Percentiles rank a stretch among this genome's conserved stretches.
Conservation (phyloP, 352 stramenopile genomes). For the Globisporangium solare region DNA sequence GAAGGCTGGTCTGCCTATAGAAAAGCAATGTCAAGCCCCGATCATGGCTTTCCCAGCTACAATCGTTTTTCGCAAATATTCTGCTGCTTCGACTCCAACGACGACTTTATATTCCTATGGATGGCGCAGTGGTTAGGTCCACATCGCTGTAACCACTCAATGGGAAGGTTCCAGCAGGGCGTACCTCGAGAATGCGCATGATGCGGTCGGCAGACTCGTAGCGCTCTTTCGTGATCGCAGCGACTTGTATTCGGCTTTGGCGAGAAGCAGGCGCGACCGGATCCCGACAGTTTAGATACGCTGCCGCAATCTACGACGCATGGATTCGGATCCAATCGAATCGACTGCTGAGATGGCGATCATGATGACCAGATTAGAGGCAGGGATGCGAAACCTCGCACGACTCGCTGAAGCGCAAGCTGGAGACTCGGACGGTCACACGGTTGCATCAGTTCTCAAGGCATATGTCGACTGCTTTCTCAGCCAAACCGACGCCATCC, state of each 20-base stretch:
- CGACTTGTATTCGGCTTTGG: constrained; percentile 31
- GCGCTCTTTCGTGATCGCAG: constrained; percentile 43
- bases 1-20: not conserved
- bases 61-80: constrained; percentile 33
- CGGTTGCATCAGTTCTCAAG: too few species aligned
- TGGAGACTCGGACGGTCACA: too few species aligned
- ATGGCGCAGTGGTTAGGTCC: too few species aligned
- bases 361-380: too few species aligned
- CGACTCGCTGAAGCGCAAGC: too few species aligned
- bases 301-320: too few species aligned
- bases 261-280: constrained; percentile 19
- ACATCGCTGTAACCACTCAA: too few species aligned
- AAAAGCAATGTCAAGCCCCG: not conserved
- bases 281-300: constrained; percentile 24
- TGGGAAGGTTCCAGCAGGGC: not conserved
- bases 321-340: too few species aligned
- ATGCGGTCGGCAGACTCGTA: constrained; percentile 67
- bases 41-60: constrained; percentile 22
- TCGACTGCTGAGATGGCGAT: too few species aligned
- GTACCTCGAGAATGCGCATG: constrained; percentile 73
- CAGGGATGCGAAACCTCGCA: too few species aligned
- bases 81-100: constrained; percentile 25
- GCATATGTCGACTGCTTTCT: too few species aligned
- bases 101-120: constrained; percentile 43
- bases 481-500: too few species aligned